Percentiles rank a stretch among this genome's conserved stretches.
phyloP scores from a whole-genome alignment of 306 rosid species.

The Medicago lupulina region DNA sequence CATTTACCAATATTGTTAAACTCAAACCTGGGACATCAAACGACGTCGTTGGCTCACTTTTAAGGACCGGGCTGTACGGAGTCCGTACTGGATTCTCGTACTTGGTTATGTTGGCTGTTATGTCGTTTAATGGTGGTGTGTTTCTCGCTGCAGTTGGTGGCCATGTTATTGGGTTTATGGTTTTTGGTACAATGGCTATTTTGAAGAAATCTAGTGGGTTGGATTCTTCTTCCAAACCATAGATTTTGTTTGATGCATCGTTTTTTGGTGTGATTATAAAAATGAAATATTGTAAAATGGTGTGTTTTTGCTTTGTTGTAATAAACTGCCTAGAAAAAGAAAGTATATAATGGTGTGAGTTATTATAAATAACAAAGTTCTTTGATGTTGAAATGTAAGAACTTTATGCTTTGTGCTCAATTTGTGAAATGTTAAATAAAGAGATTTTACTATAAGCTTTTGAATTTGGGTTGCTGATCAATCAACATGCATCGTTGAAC shows the following conservation, averaged over 20 bases:
- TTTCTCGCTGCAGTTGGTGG: slow-evolving; percentile 69
- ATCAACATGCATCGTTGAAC: neutral
- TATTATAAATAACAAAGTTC: neutral
- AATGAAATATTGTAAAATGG: no score
- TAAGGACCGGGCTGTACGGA: slow-evolving; percentile 56
- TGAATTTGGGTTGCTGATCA: neutral
- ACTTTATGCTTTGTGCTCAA: neutral
- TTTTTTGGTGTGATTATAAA: neutral
- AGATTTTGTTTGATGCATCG: neutral
- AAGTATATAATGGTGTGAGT: neutral
- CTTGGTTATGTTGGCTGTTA: slow-evolving; percentile 70
- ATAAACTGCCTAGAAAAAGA: no score
- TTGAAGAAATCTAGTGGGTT: slow-evolving; percentile 25
- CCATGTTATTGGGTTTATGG: slow-evolving; percentile 53
- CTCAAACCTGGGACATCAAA: slow-evolving; percentile 40
- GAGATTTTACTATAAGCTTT: neutral
- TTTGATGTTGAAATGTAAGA: neutral
- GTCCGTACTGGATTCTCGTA: slow-evolving; percentile 58
- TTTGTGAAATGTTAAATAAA: neutral
- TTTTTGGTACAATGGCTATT: slow-evolving; percentile 43
- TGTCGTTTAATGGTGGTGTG: slow-evolving; percentile 78
- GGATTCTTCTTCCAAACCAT: slow-evolving; percentile 34
- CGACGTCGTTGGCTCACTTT: slow-evolving; percentile 38
- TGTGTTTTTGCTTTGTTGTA: neutral
- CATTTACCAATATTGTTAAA: slow-evolving; percentile 50